These are phyloP conservation scores for Penicillium occitanis DNA, from an alignment of 2,329 filamentous ascomycete genomes.

Conservation along the genomic window DNA sequence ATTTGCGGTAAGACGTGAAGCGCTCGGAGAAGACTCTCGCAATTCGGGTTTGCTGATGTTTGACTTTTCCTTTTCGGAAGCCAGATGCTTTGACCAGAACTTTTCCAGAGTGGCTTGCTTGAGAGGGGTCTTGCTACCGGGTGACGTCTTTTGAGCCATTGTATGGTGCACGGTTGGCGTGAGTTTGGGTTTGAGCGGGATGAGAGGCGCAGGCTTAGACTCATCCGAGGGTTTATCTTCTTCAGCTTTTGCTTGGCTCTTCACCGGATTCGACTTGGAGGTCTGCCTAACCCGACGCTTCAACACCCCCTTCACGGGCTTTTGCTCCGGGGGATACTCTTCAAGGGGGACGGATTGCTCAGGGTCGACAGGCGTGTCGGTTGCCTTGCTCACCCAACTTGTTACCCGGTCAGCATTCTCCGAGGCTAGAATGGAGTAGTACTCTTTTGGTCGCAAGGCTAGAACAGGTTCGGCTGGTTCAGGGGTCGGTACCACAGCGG, in stretches of 20 bases:
- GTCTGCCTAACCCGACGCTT: background rate
- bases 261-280: background rate
- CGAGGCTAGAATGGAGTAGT: background rate
- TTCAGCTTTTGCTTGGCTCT: background rate
- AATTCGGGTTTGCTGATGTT: background rate
- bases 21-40: background rate
- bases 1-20: background rate
- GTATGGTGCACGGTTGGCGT: slow-evolving; percentile 27
- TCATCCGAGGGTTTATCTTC: background rate
- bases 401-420: slow-evolving; percentile 15
- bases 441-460: background rate
- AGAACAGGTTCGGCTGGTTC: background rate
- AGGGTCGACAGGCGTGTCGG: background rate
- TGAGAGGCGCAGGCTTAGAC: background rate
- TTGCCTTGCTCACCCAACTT: slow-evolving; percentile 12
- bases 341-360: background rate
- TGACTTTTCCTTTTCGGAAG: background rate
- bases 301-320: background rate
- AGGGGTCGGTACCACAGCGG: background rate
- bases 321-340: background rate
- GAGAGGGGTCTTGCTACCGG: slow-evolving; percentile 25
- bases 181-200: background rate
- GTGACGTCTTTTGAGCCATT: slow-evolving; percentile 34
- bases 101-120: slow-evolving; percentile 24
- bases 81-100: background rate